Evolutionary conservation across 2,329 filamentous ascomycete species (phyloP).

Genomic region (Sarocladium brachiariae): DNA sequence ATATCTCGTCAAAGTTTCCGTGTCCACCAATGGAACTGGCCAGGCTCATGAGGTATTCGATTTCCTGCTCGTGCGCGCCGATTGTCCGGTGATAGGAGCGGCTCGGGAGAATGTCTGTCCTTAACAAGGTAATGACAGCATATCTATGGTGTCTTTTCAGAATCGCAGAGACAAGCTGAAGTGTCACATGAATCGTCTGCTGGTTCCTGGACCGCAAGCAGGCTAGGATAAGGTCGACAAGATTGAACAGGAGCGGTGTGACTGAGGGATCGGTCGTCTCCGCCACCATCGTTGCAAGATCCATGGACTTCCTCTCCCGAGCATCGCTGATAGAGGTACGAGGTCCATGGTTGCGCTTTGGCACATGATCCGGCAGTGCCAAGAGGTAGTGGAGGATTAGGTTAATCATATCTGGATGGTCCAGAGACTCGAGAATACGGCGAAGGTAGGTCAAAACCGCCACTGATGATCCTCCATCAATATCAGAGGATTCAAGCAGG

Average conservation of each 20-base stretch:
- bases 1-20: conserved; percentile 65
- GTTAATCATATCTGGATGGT: conserved; percentile 90
- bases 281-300: conserved; percentile 74
- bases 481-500: conserved; percentile 90
- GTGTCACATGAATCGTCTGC: conserved; percentile 82
- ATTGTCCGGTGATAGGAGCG: conserved; percentile 55
- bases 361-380: conserved; percentile 58
- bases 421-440: conserved; percentile 81
- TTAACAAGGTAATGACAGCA: conserved; percentile 69
- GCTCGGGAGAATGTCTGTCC: conserved; percentile 52
- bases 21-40: conserved; percentile 63
- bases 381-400: conserved; percentile 90
- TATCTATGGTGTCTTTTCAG: conserved; percentile 84
- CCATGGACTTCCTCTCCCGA: conserved; percentile 80
- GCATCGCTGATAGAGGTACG: conserved; percentile 55
- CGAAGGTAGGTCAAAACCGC: conserved; percentile 91
- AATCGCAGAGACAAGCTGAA: conserved; percentile 81
- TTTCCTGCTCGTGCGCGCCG: conserved; percentile 68
- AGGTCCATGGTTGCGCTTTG: conserved; percentile 3
- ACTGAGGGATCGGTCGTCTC: conserved; percentile 61
- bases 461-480: conserved; percentile 92
- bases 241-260: conserved; percentile 84
- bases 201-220: conserved; percentile 78
- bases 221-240: conserved; percentile 83
- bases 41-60: conserved; percentile 63